Evolutionary conservation across 2,329 filamentous ascomycete species (phyloP), one percentile per base, ranked within the genome.

Genomic region (Fusarium robinianum): DNA sequence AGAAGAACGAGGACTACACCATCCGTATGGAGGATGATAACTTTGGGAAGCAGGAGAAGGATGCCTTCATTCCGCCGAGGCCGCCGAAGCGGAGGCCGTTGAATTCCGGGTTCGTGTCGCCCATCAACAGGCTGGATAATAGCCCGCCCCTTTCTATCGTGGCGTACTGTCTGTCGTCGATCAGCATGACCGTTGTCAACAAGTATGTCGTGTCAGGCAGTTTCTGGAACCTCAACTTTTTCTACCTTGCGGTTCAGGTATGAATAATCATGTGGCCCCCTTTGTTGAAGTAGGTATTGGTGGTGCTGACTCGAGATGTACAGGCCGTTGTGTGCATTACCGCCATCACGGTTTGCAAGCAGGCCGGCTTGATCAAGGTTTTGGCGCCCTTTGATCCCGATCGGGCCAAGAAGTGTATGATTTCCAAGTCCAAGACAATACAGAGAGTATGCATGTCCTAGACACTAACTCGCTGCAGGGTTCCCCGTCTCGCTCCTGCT

Each of bases 151-250:
- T 94, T 33, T 90, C 92, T 15, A 88, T 99, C 61, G 66, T 95
- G 55, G 83, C 88, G 34, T 99, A 99, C 77, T 99, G 94, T 71
- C 77, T 87, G 63, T 89, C 92, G 39, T 96, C 91, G n/a, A 99
- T 99, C 66, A 81, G 92, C 69, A 99, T 99, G 94, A 99, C 94
- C 6, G 88, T 96, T n/a, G 94, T 95, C 69, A 99, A 99, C 76
- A 99, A 99, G 78, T 99, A 95, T 69, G 91, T 96, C 52, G 83
- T 99, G 32, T 96, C 90, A 6, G 94, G 94, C 49, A 79, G 80
- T 37, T 81, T 86, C 57, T 99, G 95, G 81, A 99, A 99, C 72
- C 74, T 99, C 63, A 96, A 95, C 72, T 96, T 97, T 72, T 89
- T 99, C 72, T 87, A 96, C 62, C 81, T 99, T 48, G 86, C 83